Base-by-base conservation (phyloP, 169 alveolate species). In the Amoebophrya sp. region DNA sequence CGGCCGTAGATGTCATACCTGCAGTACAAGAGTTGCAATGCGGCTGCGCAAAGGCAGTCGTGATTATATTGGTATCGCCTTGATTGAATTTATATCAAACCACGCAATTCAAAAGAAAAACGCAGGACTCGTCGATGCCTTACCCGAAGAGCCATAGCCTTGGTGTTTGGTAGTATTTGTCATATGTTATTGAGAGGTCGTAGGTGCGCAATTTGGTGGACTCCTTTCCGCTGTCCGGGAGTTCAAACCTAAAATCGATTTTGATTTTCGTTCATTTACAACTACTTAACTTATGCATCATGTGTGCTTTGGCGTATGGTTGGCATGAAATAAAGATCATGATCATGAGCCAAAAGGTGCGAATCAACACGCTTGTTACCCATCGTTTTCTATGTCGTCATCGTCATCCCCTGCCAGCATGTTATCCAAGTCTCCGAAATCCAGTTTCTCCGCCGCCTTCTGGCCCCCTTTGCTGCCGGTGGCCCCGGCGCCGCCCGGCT, bases 71-170 rank as follows among this genome's bases (percentile, higher is more conserved):
- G n/a, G n/a, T n/a, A n/a, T n/a, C n/a, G n/a, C n/a, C n/a, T n/a
- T n/a, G n/a, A n/a, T n/a, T n/a, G n/a, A n/a, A n/a, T n/a, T n/a
- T n/a, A n/a, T n/a, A n/a, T n/a, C n/a, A n/a, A n/a, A n/a, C n/a
- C n/a, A n/a, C n/a, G n/a, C n/a, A n/a, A n/a, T n/a, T n/a, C n/a
- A n/a, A n/a, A n/a, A n/a, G n/a, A n/a, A n/a, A n/a, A n/a, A n/a
- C n/a, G n/a, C n/a, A n/a, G n/a, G n/a, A n/a, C n/a, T n/a, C 93
- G 35, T 40, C 1, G 54, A 88, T 92, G 89, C 89, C 89, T 54
- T 92, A 92, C 33, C 99, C 99, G 53, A 95, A 93, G 40, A 98
- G 95, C 98, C 98, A 98, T 77, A 98, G 96, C 92, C 99, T 93
- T 38, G 99, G 99, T 53, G 99, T 97, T 89, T 93, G 94, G 92